Base-by-base conservation (phyloP, 2,329 filamentous ascomycete species). In the Fusarium sp. region DNA sequence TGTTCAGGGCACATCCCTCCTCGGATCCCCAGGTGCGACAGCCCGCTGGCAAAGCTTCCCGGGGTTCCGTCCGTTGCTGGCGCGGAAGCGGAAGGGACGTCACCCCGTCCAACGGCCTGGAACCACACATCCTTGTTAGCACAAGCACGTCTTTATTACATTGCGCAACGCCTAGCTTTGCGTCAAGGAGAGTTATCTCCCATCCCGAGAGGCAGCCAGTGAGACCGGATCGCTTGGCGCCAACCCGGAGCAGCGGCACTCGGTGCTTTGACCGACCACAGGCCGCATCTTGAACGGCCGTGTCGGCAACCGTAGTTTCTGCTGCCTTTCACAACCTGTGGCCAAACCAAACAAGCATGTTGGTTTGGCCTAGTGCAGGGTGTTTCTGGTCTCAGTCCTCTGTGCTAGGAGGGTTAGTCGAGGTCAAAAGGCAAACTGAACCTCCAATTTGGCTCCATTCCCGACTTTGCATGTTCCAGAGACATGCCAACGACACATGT, bases 41-140 rank as follows among this genome's bases (percentile, higher is more conserved):
- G 39, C 58, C 58, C 58, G 58, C 41, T 68, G 52, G 52, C 43
- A 35, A 31, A 45, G 43, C 37, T 39, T 50, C 43, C 63, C 45
- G 29, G 41, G 27, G 43, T 60, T 59, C 64, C 65, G 54, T 11
- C 22, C 39, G 31, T 56, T 54, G 29, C 37, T 56, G 67, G 43
- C 43, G 54, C 45, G 45, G 68, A 60, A 67, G 65, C 39, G 45
- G 57, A 59, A 61, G 27, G 27, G 50, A 64, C 50, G 50, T 48
- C 54, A 60, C 63, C 63, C 56, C 64, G 64, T 41, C 62, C 56
- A 61, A 48, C n/a, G n/a, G 56, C 56, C 27, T 66, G 45, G 66
- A 50, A 65, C 31, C 43, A 50, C 22, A 6, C 31, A 62, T 43
- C 57, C 64, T 62, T 66, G 56, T 45, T 29, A 35, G 27, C 27